Base-by-base conservation (phyloP, 2,329 filamentous ascomycete genomes). In the Gliomastix tumulicola region DNA sequence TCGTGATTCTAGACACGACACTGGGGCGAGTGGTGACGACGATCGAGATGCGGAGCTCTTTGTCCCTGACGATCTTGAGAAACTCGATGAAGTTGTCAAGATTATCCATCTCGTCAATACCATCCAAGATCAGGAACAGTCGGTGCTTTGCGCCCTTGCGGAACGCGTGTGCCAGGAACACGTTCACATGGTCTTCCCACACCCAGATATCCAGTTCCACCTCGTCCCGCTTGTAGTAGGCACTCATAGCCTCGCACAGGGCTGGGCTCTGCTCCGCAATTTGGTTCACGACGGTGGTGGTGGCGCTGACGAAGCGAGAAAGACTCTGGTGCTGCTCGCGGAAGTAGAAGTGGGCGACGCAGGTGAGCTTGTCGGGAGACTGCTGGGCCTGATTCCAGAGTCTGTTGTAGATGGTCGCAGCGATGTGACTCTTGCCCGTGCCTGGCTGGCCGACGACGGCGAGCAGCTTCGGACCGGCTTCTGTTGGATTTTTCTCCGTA, bases 321-420 rank as follows among this genome's bases (percentile, higher is more conserved):
- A 53, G 36, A 20, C 48, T 49, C 4, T 46, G 36, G 6, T 50
- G 41, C 13, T 60, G 57, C 28, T 61, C 57, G 2, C 56, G 54
- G 37, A 62, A 62, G 34, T 59, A 62, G 36, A 60, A 64, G 28
- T 61, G 55, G 2, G 51, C 48, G n/a, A n/a, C n/a, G 15, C 49
- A 51, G 1, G 48, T 48, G 19, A 39, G 40, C 1, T 41, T 37
- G 1, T 38, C 23, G 3, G 47, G 18, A 13, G 55, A 48, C 1
- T 44, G 43, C 1, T 31, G 19, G 0, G 42, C 46, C 9, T 40
- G 27, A 0, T 42, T 28, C 0, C 37, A 31, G 3, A 56, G 34
- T 8, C 36, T 47, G 23, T 53, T 48, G n/a, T 49, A 41, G 0
- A 54, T 17, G 0, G 40, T 36, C 1, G 49, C 49, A 0, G 50